These are phyloP conservation scores for Graphiopsis chlorocephala DNA, from an alignment of 2,329 filamentous ascomycete species.

Conservation along the genomic window DNA sequence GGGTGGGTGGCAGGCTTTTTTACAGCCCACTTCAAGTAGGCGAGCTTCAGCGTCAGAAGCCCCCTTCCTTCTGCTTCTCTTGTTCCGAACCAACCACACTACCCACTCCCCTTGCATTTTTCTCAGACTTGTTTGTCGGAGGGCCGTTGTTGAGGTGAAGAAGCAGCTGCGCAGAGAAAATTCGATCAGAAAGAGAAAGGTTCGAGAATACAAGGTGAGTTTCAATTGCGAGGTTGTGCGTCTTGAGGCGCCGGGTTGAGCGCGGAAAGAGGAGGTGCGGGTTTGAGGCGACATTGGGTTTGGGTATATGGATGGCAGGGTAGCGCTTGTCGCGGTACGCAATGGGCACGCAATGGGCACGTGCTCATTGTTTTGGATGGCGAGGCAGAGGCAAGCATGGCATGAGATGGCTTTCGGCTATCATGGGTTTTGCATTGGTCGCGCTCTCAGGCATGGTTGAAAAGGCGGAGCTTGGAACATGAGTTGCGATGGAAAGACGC, in stretches of 20 bases:
- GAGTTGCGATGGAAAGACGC: background rate
- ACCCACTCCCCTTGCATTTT: constrained; percentile 11
- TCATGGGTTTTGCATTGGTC: background rate
- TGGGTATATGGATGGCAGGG: background rate
- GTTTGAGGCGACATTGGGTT: background rate
- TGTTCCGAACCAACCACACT: background rate
- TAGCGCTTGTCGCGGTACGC: background rate
- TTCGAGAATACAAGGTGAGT: constrained; percentile 15
- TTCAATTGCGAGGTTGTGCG: background rate
- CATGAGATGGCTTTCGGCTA: background rate
- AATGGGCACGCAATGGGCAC: background rate
- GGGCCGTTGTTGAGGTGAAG: constrained; percentile 16
- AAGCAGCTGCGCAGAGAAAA: constrained; percentile 12
- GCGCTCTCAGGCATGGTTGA: background rate
- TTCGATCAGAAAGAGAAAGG: constrained; percentile 5
- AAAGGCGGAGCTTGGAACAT: background rate
- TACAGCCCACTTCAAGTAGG: constrained; percentile 13
- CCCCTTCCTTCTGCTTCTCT: background rate
- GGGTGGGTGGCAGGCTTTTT: constrained; percentile 13
- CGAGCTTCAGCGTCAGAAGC: constrained; percentile 3
- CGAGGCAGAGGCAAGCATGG: background rate
- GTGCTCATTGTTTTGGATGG: background rate
- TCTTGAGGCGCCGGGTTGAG: background rate
- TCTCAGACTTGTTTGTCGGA: constrained; percentile 15
- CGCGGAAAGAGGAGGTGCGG: background rate